Evolutionary conservation across 1,284 basidiomycete species (phyloP), one percentile per base, ranked within the genome.

Genomic region (Ceratobasidium theobromae): DNA sequence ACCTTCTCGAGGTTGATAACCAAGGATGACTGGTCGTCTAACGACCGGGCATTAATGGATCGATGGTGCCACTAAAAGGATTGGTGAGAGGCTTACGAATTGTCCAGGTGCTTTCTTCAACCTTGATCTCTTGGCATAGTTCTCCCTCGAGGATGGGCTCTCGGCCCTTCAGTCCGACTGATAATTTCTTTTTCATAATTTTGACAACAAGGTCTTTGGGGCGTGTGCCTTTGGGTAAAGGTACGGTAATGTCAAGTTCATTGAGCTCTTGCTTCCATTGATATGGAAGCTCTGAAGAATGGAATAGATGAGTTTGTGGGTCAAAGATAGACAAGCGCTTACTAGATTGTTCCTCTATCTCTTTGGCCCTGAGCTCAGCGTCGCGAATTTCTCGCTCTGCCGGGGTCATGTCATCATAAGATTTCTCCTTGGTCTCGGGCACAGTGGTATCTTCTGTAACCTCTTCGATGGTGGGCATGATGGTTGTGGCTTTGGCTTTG

Each of bases 61-160:
- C 18, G 23, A 14, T 25, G 23, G 11, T 23, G 25, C 12, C 27
- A 18, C 5, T 4, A 18, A 14, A 4, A 48, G 12, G 21, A 18
- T 18, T 25, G n/a, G n/a, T n/a, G n/a, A 11, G 43, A 35, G 0
- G 80, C 86, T 67, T 71, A 95, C 95, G 89, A 45, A 99, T 76
- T 3, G 92, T 95, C 97, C 97, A 99, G 21, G 95, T 98, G 70
- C 94, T 97, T 64, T 99, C 97, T 69, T 98, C 97, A 54, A 95
- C 80, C 73, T 95, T 95, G 79, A 99, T 89, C 67, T 95, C 93
- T 72, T 90, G 89, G 77, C 92, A 95, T 27, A 99, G 82, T 68
- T 96, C 89, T n/a, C 97, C 97, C 30, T 86, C 83, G 73, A 97
- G 75, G 73, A 98, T 93, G 27, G 87, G 84, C 28, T 93, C 89